Evolutionary conservation across 306 rosid genomes (phyloP).

Genomic region (Lathyrus tuberosus): DNA sequence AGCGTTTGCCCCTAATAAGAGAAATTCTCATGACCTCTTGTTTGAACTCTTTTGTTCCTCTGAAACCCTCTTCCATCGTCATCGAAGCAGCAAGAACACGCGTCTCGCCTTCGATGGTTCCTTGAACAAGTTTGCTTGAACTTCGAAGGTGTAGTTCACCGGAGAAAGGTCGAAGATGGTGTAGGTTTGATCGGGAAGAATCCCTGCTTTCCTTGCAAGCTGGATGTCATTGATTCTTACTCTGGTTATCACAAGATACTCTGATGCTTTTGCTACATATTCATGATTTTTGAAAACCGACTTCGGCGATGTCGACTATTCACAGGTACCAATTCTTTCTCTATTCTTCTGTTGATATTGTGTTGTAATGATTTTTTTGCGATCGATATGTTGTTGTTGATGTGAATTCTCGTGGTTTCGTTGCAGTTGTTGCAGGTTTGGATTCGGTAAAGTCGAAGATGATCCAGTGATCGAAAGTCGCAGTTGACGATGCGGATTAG

Average conservation of each 20-base stretch:
- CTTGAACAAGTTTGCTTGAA: slow-evolving; percentile 70
- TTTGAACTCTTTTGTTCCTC: slow-evolving; percentile 57
- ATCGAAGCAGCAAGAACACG: slow-evolving; percentile 70
- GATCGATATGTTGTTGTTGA: too few relatives aligned
- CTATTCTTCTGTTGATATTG: too few relatives aligned
- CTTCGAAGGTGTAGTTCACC: slow-evolving; percentile 71
- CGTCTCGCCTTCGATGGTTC: slow-evolving; percentile 71
- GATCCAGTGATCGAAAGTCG: too few relatives aligned
- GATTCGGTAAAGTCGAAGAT: too few relatives aligned
- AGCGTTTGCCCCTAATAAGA: slow-evolving; percentile 68
- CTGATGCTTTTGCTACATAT: slow-evolving; percentile 35
- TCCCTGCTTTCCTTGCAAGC: slow-evolving; percentile 57
- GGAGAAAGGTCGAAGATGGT: slow-evolving; percentile 58
- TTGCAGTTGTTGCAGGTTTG: too few relatives aligned
- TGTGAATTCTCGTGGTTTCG: too few relatives aligned
- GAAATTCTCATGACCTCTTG: slow-evolving; percentile 65
- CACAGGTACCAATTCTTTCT: too few relatives aligned
- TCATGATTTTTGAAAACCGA: neutral
- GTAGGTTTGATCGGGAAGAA: slow-evolving; percentile 53
- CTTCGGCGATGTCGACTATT: too few relatives aligned
- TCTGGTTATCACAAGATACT: slow-evolving; percentile 40
- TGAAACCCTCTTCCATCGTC: slow-evolving; percentile 66
- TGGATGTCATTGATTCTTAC: slow-evolving; percentile 41
- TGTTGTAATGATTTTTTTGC: too few relatives aligned
- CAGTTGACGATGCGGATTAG: too few relatives aligned